Percentiles rank a stretch among this genome's conserved stretches.
Conservation (phyloP, 2,329 filamentous ascomycete species). For the Aschersonia sp. region DNA sequence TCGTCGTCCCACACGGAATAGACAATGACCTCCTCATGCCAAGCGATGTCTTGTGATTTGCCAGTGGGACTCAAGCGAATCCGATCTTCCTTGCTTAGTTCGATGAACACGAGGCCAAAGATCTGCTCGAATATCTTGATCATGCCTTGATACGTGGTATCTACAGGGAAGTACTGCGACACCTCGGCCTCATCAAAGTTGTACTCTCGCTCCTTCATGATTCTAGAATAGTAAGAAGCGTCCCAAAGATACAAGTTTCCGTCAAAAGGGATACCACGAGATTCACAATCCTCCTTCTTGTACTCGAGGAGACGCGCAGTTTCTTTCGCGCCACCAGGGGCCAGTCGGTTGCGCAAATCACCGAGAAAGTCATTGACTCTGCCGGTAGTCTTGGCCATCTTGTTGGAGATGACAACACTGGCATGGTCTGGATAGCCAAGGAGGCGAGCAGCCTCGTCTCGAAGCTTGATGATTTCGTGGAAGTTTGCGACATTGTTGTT, state of each 20-base stretch:
- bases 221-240: slow-evolving; percentile 62
- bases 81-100: slow-evolving; percentile 53
- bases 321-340: slow-evolving; percentile 57
- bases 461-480: slow-evolving; percentile 57
- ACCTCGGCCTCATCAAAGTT: slow-evolving; percentile 68
- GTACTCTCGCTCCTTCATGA: slow-evolving; percentile 71
- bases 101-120: slow-evolving; percentile 66
- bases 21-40: slow-evolving; percentile 73
- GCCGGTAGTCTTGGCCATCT: slow-evolving; percentile 69
- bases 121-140: slow-evolving; percentile 71
- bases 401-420: slow-evolving; percentile 61
- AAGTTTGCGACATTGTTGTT: slow-evolving; percentile 61
- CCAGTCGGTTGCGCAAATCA: slow-evolving; percentile 53
- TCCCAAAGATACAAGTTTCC: slow-evolving; percentile 75
- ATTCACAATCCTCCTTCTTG: slow-evolving; percentile 56
- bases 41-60: slow-evolving; percentile 57
- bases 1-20: slow-evolving; percentile 75
- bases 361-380: slow-evolving; percentile 60
- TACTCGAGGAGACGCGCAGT: slow-evolving; percentile 54
- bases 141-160: slow-evolving; percentile 63
- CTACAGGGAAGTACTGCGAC: slow-evolving; percentile 71
- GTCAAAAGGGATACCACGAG: slow-evolving; percentile 43
- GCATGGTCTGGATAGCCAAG: slow-evolving; percentile 69
- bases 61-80: slow-evolving; percentile 50
- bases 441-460: slow-evolving; percentile 64